Evolutionary conservation across 768 basidiomycete genomes (phyloP), one percentile per base, ranked within the genome.

Genomic region (Heimioporus sp.): DNA sequence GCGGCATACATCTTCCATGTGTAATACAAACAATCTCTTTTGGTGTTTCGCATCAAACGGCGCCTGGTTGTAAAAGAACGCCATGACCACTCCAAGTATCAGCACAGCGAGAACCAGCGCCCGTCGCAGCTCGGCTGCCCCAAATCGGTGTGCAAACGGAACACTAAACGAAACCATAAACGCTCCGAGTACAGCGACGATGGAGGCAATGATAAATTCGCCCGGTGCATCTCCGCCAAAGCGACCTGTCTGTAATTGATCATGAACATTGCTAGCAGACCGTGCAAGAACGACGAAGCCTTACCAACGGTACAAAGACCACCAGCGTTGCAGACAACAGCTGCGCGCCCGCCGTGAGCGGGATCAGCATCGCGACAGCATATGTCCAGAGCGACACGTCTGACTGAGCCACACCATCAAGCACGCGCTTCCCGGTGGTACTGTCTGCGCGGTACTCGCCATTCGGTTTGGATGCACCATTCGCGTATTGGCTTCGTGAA

Each of bases 11-110:
- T 98, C 92, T 69, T 96, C 92, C 57, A 85, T 76, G 63, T 92
- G 86, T 38, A 97, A 69, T 32, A 93, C 78, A 60, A 91, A 94
- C 44, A 96, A 44, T 49, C 96, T 75, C 70, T 92, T 92, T 59
- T 93, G 95, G 65, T 98, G 96, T 77, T 83, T 82, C 15, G 62
- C 68, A 60, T 97, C 93, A 65, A 94, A 98, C 0, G 88, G 83
- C 5, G 71, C 67, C 38, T 78, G 70, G 57, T 71, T 65, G 7
- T 79, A 73, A 67, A 92, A 92, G 38, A 84, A 66, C 0, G 80
- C 85, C 55, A 90, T 80, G 2, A 76, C 55, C 10, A 77, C 58
- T 0, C 76, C 74, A 0, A 82, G 81, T 1, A 73, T 43, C 32
- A 83, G 59, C 21, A 76, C 67, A 6, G 83, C 63, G 3, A 79